Conservation (phyloP, 495 filamentous ascomycete genomes). For the Pyrenula aspistea region DNA sequence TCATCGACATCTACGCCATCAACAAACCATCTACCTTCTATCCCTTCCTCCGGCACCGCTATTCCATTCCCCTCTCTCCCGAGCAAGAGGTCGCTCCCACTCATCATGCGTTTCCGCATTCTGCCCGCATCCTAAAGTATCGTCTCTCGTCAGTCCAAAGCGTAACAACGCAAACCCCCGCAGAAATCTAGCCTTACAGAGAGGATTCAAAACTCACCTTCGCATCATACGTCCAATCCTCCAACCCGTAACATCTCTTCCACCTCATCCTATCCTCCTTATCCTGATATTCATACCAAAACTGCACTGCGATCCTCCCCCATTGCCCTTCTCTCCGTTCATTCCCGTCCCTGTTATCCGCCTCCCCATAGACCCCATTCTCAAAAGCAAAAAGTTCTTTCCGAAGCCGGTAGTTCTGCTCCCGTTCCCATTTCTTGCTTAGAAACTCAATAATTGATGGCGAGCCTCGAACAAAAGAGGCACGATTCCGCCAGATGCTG, state of each 20-base stretch:
- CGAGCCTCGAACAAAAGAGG: conserved; percentile 56
- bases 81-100: conserved; percentile 74
- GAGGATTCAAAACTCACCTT: conserved; percentile 24
- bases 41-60: conserved; percentile 20
- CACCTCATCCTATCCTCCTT: conserved; percentile 53
- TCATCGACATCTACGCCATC: conserved; percentile 62
- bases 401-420: conserved; percentile 62
- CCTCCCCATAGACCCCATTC: conserved; percentile 24
- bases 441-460: conserved; percentile 61
- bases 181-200: no score
- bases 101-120: conserved; percentile 88
- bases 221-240: conserved; percentile 79
- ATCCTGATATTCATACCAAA: conserved; percentile 87
- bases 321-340: conserved; percentile 23
- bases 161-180: no score
- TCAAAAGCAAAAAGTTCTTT: conserved; percentile 69
- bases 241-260: conserved; percentile 84
- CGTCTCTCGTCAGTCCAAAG: no score
- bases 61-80: conserved; percentile 26
- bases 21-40: conserved; percentile 44
- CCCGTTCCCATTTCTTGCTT: conserved; percentile 62
- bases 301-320: conserved; percentile 66
- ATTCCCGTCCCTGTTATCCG: conserved; percentile 23
- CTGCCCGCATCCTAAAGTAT: conserved; percentile 48
- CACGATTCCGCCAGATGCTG: conserved; percentile 76